Percentiles rank a stretch among this genome's conserved stretches.
Evolutionary conservation across 176 grass and related monocot species (phyloP).

Genomic region (Oryza punctata): DNA sequence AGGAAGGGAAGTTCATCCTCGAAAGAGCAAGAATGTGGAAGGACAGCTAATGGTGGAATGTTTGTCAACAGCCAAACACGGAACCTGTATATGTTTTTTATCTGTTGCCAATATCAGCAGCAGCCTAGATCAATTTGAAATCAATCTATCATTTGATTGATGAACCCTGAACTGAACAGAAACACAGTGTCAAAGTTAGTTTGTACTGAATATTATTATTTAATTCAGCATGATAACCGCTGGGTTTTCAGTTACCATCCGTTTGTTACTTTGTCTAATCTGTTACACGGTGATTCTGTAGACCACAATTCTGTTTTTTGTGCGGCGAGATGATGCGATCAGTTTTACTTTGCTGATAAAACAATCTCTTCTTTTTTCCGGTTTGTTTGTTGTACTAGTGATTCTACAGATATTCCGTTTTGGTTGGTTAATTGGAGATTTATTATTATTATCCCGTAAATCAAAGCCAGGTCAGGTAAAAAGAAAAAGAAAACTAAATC

Average conservation of each 20-base stretch:
- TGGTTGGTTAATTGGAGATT: neutral
- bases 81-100: neutral
- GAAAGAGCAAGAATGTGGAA: constrained; percentile 68
- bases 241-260: neutral
- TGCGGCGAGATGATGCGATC: too few species aligned
- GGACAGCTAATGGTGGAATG: constrained; percentile 34
- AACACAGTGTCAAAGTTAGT: neutral
- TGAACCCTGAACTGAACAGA: neutral
- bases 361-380: neutral
- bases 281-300: too few species aligned
- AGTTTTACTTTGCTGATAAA: neutral
- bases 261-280: neutral
- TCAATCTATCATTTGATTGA: neutral
- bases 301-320: too few species aligned
- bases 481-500: neutral
- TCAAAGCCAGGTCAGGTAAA: neutral
- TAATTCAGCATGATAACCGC: neutral
- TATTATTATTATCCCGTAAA: neutral
- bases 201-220: neutral
- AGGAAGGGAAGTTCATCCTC: constrained; percentile 73
- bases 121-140: neutral
- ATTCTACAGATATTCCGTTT: neutral
- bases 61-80: neutral
- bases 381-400: neutral
- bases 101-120: neutral